Evolutionary conservation across 495 filamentous ascomycete species (phyloP), one percentile per base, ranked within the genome.

Genomic region (Annulohypoxylon maeteangense): DNA sequence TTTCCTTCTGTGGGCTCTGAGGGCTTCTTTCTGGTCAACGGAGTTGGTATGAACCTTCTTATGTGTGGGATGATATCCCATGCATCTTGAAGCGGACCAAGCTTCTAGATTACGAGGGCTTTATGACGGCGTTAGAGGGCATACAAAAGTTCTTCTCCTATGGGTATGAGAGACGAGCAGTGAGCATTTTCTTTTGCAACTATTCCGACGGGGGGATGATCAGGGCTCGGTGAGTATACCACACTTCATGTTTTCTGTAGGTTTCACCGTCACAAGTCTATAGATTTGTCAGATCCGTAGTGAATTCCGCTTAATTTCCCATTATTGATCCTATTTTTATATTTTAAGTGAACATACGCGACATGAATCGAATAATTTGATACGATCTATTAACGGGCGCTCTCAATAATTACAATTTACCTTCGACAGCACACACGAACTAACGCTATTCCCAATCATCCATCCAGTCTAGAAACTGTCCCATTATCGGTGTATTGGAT

Each of bases 1-100:
- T 79, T 78, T 82, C 78, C 81, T 80, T 76, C 67, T 70, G 81
- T 81, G 79, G 82, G 81, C 78, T 83, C 71, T 65, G 75, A 76
- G 72, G 76, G 76, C 72, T 79, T 81, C 74, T 67, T 71, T 68
- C 22, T 79, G 81, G 72, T 76, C 38, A 59, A 73, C 50, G 79
- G 78, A 75, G 75, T 80, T 79, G 79, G 77, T 62, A 79, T 74
- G 78, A 82, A 81, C 56, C 79, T 81, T 76, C 79, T 79, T 78
- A 79, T 81, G 76, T 71, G 75, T 62, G 27, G 23, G 67, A 18
- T 31, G 56, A 42, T 56, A 20, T 54, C 27, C 32, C 38, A 70
- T n/a, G 67, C 72, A 80, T 81, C 76, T 81, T 66, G 78, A 74
- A 75, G 81, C 65, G 79, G 78, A 83, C 79, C 76, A 78, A 81